Conservation (phyloP, 2,329 filamentous ascomycete genomes). For the Fusarium anguioides region DNA sequence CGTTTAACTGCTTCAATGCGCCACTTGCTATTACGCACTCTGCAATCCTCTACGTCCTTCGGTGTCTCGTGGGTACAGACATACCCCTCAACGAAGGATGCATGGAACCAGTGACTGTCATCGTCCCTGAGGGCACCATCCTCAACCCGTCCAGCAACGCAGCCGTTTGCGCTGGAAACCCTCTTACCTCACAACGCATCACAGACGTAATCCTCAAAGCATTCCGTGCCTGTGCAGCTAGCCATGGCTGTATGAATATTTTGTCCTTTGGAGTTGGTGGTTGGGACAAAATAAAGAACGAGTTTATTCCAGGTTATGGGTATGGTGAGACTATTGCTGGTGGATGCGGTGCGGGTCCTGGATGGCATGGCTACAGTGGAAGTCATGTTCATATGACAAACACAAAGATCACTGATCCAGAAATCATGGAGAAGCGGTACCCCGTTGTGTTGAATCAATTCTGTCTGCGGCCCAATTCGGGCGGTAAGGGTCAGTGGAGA, state of each 20-base stretch:
- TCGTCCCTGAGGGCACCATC: conserved; percentile 77
- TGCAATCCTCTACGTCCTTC: conserved; percentile 85
- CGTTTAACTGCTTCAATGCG: too few relatives aligned
- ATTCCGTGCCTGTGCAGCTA: not conserved
- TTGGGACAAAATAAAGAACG: not conserved
- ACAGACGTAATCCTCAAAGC: not conserved
- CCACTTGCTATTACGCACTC: conserved; percentile 84
- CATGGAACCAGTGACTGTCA: conserved; percentile 77
- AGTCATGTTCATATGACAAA: not conserved
- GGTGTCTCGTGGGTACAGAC: conserved; percentile 79
- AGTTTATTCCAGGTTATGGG: not conserved
- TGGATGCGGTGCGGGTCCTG: not conserved
- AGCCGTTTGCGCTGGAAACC: conserved; percentile 84
- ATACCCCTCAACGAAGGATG: conserved; percentile 82
- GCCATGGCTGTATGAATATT: not conserved
- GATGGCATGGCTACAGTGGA: not conserved
- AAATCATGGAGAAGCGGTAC: conserved; percentile 55
- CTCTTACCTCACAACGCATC: conserved; percentile 58
- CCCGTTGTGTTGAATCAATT: conserved; percentile 79
- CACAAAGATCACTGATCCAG: not conserved
- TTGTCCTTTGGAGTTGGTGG: not conserved
- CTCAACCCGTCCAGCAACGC: conserved; percentile 79
- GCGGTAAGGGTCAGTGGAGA: conserved; percentile 47
- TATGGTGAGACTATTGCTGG: not conserved
- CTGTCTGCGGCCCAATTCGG: conserved; percentile 55